Evolutionary conservation across 352 stramenopile genomes (phyloP), one percentile per base, ranked within the genome.

Genomic region (Globisporangium solare): DNA sequence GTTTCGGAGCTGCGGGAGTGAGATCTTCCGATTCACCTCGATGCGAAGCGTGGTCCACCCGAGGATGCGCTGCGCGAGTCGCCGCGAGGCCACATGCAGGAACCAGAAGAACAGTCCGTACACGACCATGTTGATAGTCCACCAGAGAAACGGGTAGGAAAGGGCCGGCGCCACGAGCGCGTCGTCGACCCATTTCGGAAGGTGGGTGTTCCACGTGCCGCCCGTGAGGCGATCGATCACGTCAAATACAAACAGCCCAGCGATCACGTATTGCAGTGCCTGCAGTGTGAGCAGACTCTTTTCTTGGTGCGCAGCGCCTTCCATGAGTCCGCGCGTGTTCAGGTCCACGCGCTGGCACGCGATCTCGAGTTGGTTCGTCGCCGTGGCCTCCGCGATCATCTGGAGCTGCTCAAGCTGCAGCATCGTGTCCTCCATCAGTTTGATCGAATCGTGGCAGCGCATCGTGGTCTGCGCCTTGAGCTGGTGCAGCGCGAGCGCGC

Each of bases 201-300:
- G 79, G 32, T 95, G 74, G 22, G 97, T 82, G 56, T 96, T 89
- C 89, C 94, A 99, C 10, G 77, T 76, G 47, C 88, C 80, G 35
- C 94, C 96, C 1, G 91, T 97, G 41, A 99, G 68, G 24, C 95
- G 85, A 68, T 99, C 95, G 35, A 99, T 79, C 24, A 98, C 74
- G 54, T 97, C 91, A 67, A 98, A 99, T 7, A 94, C 68, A 50
- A 99, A 88, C 18, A 96, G 73, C 4, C 91, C 96, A 15, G 81
- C 79, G 48, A 98, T 87, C 51, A 99, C 79, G 47, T 97, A 83
- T 71, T 98, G 90, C 18, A 98, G 54, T 10, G 96, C 88, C 51
- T 97, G 73, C 8, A 98, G 57, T 10, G 77, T 89, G 37, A 91
- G 62, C 8, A 68, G 65, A 18, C 84, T 84, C 24, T 79, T 68